phyloP scores from a whole-genome alignment of 495 filamentous ascomycete genomes.

The Xylaria intraflava region DNA sequence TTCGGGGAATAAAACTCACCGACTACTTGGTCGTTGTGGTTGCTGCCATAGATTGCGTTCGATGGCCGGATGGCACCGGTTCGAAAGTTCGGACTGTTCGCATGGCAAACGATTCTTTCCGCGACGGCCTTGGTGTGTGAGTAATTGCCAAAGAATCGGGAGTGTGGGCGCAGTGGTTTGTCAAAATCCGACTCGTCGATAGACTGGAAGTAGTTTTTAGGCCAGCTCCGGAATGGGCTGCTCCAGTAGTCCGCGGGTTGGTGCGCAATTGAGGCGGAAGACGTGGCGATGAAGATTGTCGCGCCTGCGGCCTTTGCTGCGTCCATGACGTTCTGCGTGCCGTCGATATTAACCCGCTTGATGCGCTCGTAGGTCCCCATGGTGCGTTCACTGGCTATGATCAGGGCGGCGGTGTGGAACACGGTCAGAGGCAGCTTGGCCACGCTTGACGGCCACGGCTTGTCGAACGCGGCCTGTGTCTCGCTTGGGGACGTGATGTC shows the following conservation, averaged over 20 bases:
- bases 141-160: constrained; percentile 51
- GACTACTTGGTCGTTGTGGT: constrained; percentile 39
- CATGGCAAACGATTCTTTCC: constrained; percentile 45
- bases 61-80: constrained; percentile 53
- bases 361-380: constrained; percentile 38
- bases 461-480: constrained; percentile 42
- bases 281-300: constrained; percentile 53
- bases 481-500: constrained; percentile 45
- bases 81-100: constrained; percentile 43
- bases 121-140: constrained; percentile 47
- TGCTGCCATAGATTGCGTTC: constrained; percentile 50
- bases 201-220: constrained; percentile 36
- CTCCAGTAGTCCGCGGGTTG: constrained; percentile 41
- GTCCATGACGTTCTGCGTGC: constrained; percentile 51
- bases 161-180: constrained; percentile 36
- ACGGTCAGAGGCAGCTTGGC: constrained; percentile 47
- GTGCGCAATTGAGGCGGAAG: constrained; percentile 47
- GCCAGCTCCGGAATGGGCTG: constrained; percentile 39
- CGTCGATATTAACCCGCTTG: constrained; percentile 51
- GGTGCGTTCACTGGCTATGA: constrained; percentile 45
- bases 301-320: constrained; percentile 43
- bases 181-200: constrained; percentile 42
- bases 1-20: constrained; percentile 11
- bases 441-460: constrained; percentile 43
- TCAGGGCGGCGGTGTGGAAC: constrained; percentile 52